A percentile compares a stretch with the other conserved stretches of the same genome.
phyloP scores from a whole-genome alignment of 305 asterid genomes.

The Solanum aculeatissimum region DNA sequence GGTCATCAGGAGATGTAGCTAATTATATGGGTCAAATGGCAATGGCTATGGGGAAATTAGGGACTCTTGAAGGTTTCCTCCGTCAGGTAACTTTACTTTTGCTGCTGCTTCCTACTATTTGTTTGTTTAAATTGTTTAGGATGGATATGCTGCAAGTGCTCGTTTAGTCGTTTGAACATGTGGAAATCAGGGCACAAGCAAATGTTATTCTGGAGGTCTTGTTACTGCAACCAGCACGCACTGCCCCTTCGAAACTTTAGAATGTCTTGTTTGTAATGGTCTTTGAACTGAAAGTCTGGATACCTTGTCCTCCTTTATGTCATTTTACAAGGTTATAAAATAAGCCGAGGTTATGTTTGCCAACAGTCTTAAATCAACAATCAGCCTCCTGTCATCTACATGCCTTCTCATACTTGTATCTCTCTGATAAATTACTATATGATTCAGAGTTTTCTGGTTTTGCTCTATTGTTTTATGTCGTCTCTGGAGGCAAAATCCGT shows the following conservation, averaged over 20 bases:
- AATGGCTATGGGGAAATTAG: conserved; percentile 95
- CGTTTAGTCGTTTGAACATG: neutral
- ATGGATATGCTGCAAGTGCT: neutral
- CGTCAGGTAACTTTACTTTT: conserved; percentile 46
- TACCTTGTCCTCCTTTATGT: neutral
- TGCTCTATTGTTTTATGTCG: neutral
- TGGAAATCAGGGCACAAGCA: neutral
- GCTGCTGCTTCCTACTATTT: neutral
- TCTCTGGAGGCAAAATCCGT: neutral
- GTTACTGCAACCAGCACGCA: neutral
- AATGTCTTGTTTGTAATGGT: neutral
- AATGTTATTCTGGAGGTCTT: neutral
- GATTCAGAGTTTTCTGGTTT: neutral
- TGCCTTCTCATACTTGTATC: too few species aligned
- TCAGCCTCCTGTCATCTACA: neutral
- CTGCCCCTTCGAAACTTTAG: neutral
- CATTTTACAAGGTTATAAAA: neutral
- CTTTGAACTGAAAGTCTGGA: neutral
- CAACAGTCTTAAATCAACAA: neutral
- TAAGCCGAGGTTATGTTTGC: neutral
- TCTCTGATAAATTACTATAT: too few species aligned
- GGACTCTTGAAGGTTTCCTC: conserved; percentile 78
- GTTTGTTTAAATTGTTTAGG: neutral
- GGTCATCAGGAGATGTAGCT: conserved; percentile 68
- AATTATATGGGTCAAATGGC: conserved; percentile 96